Evolutionary conservation across 805 yeast species (phyloP).

Genomic region (Kazachstania psychrophila): DNA sequence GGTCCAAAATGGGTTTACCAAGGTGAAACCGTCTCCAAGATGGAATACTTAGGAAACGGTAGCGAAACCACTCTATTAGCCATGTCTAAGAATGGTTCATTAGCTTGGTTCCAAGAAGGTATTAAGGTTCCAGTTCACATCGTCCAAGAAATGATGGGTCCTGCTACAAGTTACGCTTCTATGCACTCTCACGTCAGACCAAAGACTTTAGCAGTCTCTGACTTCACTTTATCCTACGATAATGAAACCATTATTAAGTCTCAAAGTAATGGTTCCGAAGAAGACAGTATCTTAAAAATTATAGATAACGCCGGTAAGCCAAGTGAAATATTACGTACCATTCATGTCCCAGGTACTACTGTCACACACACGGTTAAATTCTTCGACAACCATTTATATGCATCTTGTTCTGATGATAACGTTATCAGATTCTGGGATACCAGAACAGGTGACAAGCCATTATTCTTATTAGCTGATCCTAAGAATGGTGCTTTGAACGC

Average conservation of each 20-base stretch:
- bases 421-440: constrained; percentile 24
- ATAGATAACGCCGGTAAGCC: constrained; percentile 22
- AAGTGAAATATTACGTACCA: constrained; percentile 18
- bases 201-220: constrained; percentile 16
- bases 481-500: constrained; percentile 19
- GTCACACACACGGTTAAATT: constrained; percentile 21
- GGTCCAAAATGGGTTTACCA: constrained; percentile 18
- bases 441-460: constrained; percentile 18
- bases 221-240: constrained; percentile 20
- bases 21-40: constrained; percentile 20
- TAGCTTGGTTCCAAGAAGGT: constrained; percentile 25
- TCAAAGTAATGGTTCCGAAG: constrained; percentile 19
- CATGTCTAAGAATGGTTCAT: constrained; percentile 22
- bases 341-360: constrained; percentile 18
- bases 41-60: constrained; percentile 26
- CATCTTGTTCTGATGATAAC: constrained; percentile 24
- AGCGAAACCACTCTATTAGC: constrained; percentile 26
- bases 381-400: constrained; percentile 22
- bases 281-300: constrained; percentile 19
- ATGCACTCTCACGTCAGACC: constrained; percentile 17
- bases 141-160: constrained; percentile 22
- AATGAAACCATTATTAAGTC: constrained; percentile 20
- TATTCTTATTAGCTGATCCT: constrained; percentile 18
- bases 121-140: constrained; percentile 22
- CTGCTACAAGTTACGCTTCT: constrained; percentile 18